Conservation (phyloP, 2,329 filamentous ascomycete genomes). For the Ceratocystis destructans region DNA sequence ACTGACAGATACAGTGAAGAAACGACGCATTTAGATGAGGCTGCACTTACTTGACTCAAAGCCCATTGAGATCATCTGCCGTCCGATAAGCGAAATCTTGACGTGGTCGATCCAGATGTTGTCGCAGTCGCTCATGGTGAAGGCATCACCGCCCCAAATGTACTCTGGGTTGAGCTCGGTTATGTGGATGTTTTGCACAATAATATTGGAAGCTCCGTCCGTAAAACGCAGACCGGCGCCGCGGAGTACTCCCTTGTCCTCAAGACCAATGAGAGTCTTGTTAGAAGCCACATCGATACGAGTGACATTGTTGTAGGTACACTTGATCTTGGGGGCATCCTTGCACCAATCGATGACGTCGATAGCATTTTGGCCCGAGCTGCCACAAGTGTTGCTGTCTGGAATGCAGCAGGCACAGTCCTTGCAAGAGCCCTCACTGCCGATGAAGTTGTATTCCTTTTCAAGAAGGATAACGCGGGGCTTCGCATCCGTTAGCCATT, state of each 20-base stretch:
- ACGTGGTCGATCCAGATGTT: slow-evolving; percentile 28
- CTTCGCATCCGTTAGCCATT: slow-evolving; percentile 24
- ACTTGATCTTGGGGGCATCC: slow-evolving; percentile 17
- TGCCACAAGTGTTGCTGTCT: neutral
- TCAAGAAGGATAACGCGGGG: slow-evolving; percentile 29
- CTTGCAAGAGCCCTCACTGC: slow-evolving; percentile 20
- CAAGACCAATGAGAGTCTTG: slow-evolving; percentile 31
- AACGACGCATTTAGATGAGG: too few species aligned
- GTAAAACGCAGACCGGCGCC: slow-evolving; percentile 30
- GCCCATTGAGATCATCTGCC: slow-evolving; percentile 29
- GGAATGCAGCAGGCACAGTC: neutral
- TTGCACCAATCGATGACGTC: slow-evolving; percentile 23
- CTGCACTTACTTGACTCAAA: slow-evolving; percentile 8
- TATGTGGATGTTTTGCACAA: slow-evolving; percentile 29
- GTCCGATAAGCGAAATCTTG: slow-evolving; percentile 32
- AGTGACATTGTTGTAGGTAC: slow-evolving; percentile 27
- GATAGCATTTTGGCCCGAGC: slow-evolving; percentile 16
- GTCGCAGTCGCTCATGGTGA: slow-evolving; percentile 26
- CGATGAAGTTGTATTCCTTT: slow-evolving; percentile 24
- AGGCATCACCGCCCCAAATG: slow-evolving; percentile 29
- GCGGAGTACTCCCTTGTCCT: slow-evolving; percentile 28
- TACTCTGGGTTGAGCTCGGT: slow-evolving; percentile 26
- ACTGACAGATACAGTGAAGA: too few species aligned
- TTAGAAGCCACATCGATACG: slow-evolving; percentile 28
- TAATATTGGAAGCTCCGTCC: slow-evolving; percentile 26